Base-by-base conservation (phyloP, 2,329 filamentous ascomycete species). In the Aspergillus puulaauensis region DNA sequence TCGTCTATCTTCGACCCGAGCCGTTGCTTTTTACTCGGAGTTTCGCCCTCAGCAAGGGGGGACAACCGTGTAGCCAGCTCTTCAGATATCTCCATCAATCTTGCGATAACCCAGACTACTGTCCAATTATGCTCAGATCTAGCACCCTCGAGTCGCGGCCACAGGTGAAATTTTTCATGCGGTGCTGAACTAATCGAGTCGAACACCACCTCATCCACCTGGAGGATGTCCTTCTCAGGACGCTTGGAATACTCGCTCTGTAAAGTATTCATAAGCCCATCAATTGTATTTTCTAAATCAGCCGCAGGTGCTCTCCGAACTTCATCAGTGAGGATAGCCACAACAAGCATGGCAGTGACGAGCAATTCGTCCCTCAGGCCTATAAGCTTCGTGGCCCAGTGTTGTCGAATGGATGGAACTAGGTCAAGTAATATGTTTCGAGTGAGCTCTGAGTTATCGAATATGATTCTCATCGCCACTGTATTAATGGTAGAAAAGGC, bases 321-420 rank as follows among this genome's bases (percentile, higher is more conserved):
- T 60, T 69, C 70, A 52, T 82, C 77, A 24, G 82, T 71, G 33
- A 90, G 68, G 57, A 83, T 77, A 62, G 90, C 81, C 46, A 90
- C 77, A 62, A 88, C 85, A 8, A 88, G 76, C 61, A 90, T 86
- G 27, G 96, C 77, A 1, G 86, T 85, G 64, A 86, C 86, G 35
- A 96, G 79, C 71, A 96, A 89, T 71, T 92, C 91, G 62, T 93
- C 90, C 64, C 88, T 86, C 50, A 95, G 64, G 14, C 83, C 82
- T 24, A 82, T 74, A 46, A 84, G 83, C 64, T 89, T 90, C n/a
- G 84, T 82, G 62, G 86, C 81, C 93, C 93, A 99, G 76, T 91
- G 86, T 50, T 85, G 82, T 55, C 83, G 85, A 62, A 96, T 85
- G 45, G 93, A 73, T 1, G 90, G 89, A 23, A 96, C 69, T 7